These are phyloP conservation scores for Coniferiporia sulphurascens DNA, from an alignment of 1,284 basidiomycete species.

Conservation along the genomic window DNA sequence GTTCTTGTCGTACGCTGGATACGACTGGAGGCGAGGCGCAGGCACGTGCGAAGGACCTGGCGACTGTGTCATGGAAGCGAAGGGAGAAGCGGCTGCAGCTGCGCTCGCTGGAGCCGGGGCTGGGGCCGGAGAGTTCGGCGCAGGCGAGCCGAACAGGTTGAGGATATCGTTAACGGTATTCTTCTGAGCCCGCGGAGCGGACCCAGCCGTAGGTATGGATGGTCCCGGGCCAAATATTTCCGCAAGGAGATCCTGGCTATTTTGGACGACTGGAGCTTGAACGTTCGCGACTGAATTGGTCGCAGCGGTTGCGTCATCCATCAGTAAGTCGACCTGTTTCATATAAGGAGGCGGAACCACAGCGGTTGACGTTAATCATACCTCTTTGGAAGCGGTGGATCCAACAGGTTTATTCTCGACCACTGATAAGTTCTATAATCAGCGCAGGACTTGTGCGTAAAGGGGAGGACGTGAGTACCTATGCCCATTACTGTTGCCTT, in stretches of 20 bases:
- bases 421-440: conserved; percentile 40
- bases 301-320: conserved; percentile 56
- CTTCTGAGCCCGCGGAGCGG: conserved; percentile 43
- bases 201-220: conserved; percentile 33
- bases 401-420: conserved; percentile 94
- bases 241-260: conserved; percentile 85
- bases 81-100: conserved; percentile 21
- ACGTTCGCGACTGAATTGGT: conserved; percentile 31
- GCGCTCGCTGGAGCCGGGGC: conserved; percentile 19
- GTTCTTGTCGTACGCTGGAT: conserved; percentile 90
- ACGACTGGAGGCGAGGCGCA: conserved; percentile 57
- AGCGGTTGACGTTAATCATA: conserved; percentile 25
- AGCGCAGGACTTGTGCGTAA: not conserved
- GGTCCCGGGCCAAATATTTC: conserved; percentile 82
- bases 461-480: conserved; percentile 37
- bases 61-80: conserved; percentile 15
- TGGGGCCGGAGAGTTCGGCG: conserved; percentile 30
- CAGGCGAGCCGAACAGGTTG: conserved; percentile 71
- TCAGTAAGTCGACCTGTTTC: conserved; percentile 64
- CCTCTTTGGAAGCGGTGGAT: conserved; percentile 77
- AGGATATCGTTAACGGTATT: conserved; percentile 87
- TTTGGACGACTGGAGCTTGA: conserved; percentile 48
- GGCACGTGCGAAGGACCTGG: conserved; percentile 28
- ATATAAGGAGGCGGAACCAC: conserved; percentile 1
- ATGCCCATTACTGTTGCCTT: conserved; percentile 91